Evolutionary conservation across 73 alveolate genomes (phyloP).

Genomic region (Tetrahymena borealis): DNA sequence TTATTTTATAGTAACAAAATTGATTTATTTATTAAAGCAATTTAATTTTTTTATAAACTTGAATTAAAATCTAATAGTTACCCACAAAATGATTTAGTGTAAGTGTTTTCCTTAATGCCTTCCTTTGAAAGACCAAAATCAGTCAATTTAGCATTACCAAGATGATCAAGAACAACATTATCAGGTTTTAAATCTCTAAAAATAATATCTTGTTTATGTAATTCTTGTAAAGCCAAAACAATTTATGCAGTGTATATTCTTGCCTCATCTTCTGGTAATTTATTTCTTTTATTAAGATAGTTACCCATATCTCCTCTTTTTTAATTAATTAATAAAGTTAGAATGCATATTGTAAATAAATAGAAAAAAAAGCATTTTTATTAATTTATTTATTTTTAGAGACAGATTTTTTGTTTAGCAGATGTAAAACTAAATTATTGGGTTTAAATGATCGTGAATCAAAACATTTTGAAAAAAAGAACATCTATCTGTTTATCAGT

Average conservation of each 20-base stretch:
- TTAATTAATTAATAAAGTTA: background rate
- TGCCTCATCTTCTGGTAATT: constrained; percentile 80
- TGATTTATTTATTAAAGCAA: too few relatives aligned
- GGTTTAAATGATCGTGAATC: too few relatives aligned
- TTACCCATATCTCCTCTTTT: constrained; percentile 59
- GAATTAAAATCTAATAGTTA: too few relatives aligned
- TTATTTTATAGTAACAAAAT: background rate
- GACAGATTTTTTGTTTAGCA: too few relatives aligned
- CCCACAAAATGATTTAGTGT: constrained; percentile 92
- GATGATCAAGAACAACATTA: constrained; percentile 87
- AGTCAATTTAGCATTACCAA: constrained; percentile 90
- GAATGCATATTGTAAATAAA: too few relatives aligned
- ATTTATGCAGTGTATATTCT: constrained; percentile 84
- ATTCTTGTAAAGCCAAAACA: constrained; percentile 82
- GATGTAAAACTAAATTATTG: too few relatives aligned
- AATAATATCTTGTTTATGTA: constrained; percentile 85
- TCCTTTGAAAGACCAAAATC: constrained; percentile 93
- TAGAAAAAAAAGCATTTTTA: too few relatives aligned
- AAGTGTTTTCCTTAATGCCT: constrained; percentile 60
- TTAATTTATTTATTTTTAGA: too few relatives aligned
- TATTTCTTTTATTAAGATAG: constrained; percentile 14
- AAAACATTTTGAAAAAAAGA: too few relatives aligned
- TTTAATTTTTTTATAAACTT: too few relatives aligned
- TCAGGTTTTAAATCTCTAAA: constrained; percentile 97
- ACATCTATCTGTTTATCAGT: too few relatives aligned